Evolutionary conservation across 2,329 filamentous ascomycete genomes (phyloP), one percentile per base, ranked within the genome.

Genomic region (Colletotrichum cordylinicola): DNA sequence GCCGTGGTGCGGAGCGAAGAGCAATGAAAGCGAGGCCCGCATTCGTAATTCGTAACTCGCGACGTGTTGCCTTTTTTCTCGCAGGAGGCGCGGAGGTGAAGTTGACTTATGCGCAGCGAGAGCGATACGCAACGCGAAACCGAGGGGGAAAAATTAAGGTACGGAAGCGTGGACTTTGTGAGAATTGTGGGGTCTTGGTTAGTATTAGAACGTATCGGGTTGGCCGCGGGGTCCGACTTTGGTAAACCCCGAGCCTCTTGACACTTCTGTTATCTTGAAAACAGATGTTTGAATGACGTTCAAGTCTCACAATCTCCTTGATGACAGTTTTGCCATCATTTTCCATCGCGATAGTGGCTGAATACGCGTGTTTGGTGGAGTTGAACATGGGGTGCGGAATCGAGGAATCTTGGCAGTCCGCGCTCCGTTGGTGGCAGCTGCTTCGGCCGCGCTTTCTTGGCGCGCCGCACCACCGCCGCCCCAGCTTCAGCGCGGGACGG

Each of bases 321-420:
- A 16, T 29, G 55, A 29, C 27, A 29, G 3, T n/a, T 21, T 31
- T 13, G 0, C 58, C 29, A n/a, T 29, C 58, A 61, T 33, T 61
- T 35, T 10, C 24, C 58, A 13, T 61, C 8, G 27, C 29, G 24
- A 31, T 61, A 33, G 29, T 61, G 29, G 58, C 27, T 31, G 29
- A 31, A 61, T 31, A 61, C 58, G 58, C 29, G 58, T 31, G 29
- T 61, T 61, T 18, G 16, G 27, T 24, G 35, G 61, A 65, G 4
- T 21, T 65, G 0, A 10, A 7, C 31, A 69, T 2, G 66, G 66
- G 33, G 35, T 60, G 52, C 70, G 70, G 62, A 48, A n/a, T 15
- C 27, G 43, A 18, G 70, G 62, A 72, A 13, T n/a, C 70, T 72
- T 67, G 70, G 70, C 62, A 37, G 43, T 21, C 70, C 70, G 70